Evolutionary conservation across 2,329 filamentous ascomycete genomes (phyloP), one percentile per base, ranked within the genome.

Genomic region (Iodosphaeria phyllophila): DNA sequence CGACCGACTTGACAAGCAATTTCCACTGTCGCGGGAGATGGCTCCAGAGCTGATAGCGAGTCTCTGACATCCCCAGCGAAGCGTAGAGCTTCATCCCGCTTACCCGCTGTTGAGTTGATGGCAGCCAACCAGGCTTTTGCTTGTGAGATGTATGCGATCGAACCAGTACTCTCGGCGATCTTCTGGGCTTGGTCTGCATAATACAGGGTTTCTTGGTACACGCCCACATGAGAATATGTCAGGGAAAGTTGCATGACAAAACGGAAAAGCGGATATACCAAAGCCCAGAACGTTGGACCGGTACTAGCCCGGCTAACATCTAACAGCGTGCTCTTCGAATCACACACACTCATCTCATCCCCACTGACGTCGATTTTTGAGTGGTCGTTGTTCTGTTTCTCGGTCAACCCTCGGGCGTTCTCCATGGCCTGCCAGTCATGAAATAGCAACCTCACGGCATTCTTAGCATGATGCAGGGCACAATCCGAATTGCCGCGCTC

Each of bases 201-300:
- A 43, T 84, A 89, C 1, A 86, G 53, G 2, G 86, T 86, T 44
- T 95, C 86, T 31, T 80, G 73, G 34, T 83, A 80, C 50, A 92
- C 65, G 15, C 89, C 89, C 33, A 89, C 66, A 34, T 92, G 75
- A 1, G 76, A 70, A 37, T 84, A 92, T 2, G 92, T 56, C 4
- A 64, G 63, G 1, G 82, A 82, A 3, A 92, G 63, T 29, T 83
- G 73, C 30, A 73, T 50, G 9, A 92, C 55, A 28, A 72, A 69
- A 16, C 67, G 63, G 37, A 83, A 73, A 12, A 93, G 60, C 1
- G 74, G 70, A 15, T 69, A 65, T 6, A 89, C 71, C 12, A 92
- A 56, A 5, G 64, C 59, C 86, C 86, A 95, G 38, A 86, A 83
- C 3, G 66, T 61, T 1, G 80, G 70, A 25, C 71, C 71, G 28